Base-by-base conservation (phyloP, 352 stramenopile genomes). In the Phytophthora gonapodyides region DNA sequence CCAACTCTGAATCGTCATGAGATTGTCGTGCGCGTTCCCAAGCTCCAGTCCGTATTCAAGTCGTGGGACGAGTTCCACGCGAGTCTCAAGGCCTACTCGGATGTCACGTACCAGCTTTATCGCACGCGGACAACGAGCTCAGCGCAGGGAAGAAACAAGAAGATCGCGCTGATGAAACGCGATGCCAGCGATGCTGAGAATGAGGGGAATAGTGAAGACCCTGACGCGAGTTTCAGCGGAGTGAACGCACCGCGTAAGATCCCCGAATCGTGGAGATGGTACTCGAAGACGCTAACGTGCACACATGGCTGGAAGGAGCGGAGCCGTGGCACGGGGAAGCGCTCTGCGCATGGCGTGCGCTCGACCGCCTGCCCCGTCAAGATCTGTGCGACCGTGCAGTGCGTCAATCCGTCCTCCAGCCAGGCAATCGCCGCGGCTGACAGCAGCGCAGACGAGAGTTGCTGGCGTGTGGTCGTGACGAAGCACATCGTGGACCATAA, bases 271-370 rank as follows among this genome's bases (percentile, higher is more conserved):
- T 93, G 75, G 81, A 78, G 82, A 60, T 93, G 83, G 83, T 93
- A 93, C 46, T 91, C 82, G 0, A 93, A 93, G 57, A 93, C 83
- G 0, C 51, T 93, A 7, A 91, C 78, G 38, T 93, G 83, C 16
- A 93, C 83, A 0, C 83, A 93, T 61, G 83, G 83, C n/a, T 93
- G 83, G 83, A 93, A 93, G 42, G 79, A 90, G 63, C 78, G 83
- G 38, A 80, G 78, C 7, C 79, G 83, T 31, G 83, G 83, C 1
- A 71, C 75, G 9, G 83, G 81, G 1, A 93, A 93, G 46, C 81
- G 83, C 24, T 78, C 68, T 6, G 76, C 87, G 0, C 78, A 91
- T 34, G 69, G 80, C 11, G 75, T 89, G 5, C 78, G 81, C 11
- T 93, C 83, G 1, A 93, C 83, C 0, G 57, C 69, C 7, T 93